These are phyloP conservation scores for Linum lewisii DNA, from an alignment of 345 rosid species.

Conservation along the genomic window DNA sequence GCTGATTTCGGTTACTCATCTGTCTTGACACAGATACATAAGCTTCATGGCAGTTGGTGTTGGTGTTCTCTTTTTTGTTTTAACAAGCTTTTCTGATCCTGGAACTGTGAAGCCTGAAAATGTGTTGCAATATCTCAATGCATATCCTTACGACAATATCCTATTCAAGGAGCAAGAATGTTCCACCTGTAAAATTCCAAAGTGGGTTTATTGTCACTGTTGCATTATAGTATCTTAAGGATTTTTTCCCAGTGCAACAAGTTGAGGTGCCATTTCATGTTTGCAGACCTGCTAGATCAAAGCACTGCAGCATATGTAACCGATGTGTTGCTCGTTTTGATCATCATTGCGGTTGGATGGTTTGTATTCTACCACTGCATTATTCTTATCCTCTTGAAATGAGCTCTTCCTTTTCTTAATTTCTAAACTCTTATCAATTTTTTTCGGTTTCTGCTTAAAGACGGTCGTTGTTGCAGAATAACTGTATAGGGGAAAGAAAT, in stretches of 20 bases:
- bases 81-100: conserved; percentile 87
- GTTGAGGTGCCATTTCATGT: conserved; percentile 4
- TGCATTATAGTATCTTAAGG: background rate
- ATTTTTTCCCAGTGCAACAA: background rate
- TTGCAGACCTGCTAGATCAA: conserved; percentile 93
- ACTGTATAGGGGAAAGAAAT: conserved; percentile 92
- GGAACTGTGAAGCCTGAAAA: conserved; percentile 65
- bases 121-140: conserved; percentile 52
- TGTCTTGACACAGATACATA: conserved; percentile 42
- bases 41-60: conserved; percentile 62
- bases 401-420: background rate
- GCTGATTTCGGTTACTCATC: conserved; percentile 4
- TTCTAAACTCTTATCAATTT: background rate
- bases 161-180: conserved; percentile 69
- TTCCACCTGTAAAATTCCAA: conserved; percentile 69
- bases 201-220: conserved; percentile 37
- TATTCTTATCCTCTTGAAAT: background rate
- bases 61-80: conserved; percentile 63
- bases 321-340: conserved; percentile 95
- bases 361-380: conserved; percentile 18
- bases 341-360: conserved; percentile 99
- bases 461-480: conserved; percentile 48
- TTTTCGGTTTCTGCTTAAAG: conserved; percentile 5
- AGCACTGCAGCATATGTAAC: conserved; percentile 87
- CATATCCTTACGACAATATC: conserved; percentile 77